Percentiles rank a stretch among this genome's conserved stretches.
Conservation (phyloP, 768 basidiomycete genomes). For the Boletus rubroflammeus region DNA sequence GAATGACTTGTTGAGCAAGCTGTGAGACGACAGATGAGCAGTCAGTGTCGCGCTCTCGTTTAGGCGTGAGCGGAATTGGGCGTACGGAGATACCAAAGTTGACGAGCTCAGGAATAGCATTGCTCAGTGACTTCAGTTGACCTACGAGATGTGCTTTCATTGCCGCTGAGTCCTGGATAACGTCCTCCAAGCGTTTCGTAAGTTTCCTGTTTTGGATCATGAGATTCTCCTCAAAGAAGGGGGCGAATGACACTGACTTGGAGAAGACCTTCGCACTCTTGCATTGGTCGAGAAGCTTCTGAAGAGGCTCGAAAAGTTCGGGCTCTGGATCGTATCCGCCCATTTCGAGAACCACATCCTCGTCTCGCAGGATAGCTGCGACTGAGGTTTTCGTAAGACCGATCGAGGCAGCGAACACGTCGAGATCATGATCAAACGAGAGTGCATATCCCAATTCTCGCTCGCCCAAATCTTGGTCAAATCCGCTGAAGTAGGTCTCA, state of each 20-base stretch:
- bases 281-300: constrained; percentile 77
- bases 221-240: background rate
- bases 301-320: constrained; percentile 80
- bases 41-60: background rate
- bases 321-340: constrained; percentile 70
- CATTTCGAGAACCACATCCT: constrained; percentile 71
- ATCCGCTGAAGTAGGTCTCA: constrained; percentile 78
- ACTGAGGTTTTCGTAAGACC: constrained; percentile 88
- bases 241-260: constrained; percentile 46
- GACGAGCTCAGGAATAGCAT: constrained; percentile 73
- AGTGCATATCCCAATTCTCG: constrained; percentile 79
- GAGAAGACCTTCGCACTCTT: constrained; percentile 77
- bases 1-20: constrained; percentile 88
- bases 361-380: constrained; percentile 66
- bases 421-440: constrained; percentile 86
- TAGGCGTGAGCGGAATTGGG: background rate
- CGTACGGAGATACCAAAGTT: constrained; percentile 89
- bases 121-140: constrained; percentile 69
- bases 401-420: constrained; percentile 90
- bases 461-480: constrained; percentile 87
- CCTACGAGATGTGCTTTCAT: constrained; percentile 68
- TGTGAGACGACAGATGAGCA: constrained; percentile 26
- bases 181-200: constrained; percentile 77
- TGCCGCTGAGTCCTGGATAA: constrained; percentile 66
- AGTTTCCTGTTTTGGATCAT: constrained; percentile 63